Evolutionary conservation across 176 grass and related monocot genomes (phyloP).

Genomic region (Rhynchospora breviuscula): DNA sequence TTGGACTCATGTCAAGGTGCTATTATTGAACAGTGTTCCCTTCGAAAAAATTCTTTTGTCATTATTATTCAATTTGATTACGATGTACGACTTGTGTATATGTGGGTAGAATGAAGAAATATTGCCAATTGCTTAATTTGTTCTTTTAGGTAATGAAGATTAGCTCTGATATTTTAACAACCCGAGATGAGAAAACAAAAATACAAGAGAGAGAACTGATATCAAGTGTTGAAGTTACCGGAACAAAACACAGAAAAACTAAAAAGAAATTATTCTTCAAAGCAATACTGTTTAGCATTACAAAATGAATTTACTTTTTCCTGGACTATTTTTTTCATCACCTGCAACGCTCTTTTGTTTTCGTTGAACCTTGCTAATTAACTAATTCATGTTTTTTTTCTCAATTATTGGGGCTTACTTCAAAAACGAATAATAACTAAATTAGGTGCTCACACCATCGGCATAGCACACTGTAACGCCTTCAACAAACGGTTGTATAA

Average conservation of each 20-base stretch:
- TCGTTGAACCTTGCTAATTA: background rate
- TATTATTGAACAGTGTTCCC: background rate
- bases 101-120: too few species aligned
- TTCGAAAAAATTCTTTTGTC: background rate
- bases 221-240: background rate
- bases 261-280: background rate
- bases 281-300: background rate
- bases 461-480: slow-evolving; percentile 53
- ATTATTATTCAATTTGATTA: too few species aligned
- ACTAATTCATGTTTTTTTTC: background rate
- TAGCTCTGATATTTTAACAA: too few species aligned
- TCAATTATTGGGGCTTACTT: background rate
- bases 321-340: background rate
- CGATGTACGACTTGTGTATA: too few species aligned
- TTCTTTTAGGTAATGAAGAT: too few species aligned
- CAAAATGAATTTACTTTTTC: background rate
- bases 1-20: background rate
- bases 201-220: background rate
- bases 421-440: background rate
- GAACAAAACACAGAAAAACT: background rate
- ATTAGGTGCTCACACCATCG: slow-evolving; percentile 83
- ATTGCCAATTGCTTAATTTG: too few species aligned
- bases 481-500: slow-evolving; percentile 67
- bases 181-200: background rate
- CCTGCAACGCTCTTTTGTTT: background rate